These are phyloP conservation scores for Dipodascus albidus DNA, from an alignment of 805 yeast genomes.

Conservation along the genomic window DNA sequence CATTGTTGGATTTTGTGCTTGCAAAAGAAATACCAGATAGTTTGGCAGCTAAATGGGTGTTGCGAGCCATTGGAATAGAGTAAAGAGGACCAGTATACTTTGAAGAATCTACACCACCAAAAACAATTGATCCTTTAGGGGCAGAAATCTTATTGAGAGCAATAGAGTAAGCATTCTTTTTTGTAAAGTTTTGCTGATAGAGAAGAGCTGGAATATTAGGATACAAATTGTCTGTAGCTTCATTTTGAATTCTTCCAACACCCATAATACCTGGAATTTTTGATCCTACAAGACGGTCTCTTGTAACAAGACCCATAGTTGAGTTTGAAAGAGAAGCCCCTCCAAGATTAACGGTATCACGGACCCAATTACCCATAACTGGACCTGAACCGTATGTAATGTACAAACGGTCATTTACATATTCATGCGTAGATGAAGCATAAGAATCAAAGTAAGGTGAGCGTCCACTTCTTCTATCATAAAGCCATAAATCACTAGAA, in stretches of 20 bases:
- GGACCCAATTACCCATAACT: neutral
- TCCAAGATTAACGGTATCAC: neutral
- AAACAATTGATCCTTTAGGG: conserved; percentile 1
- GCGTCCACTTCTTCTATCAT: conserved; percentile 1
- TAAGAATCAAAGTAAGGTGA: neutral
- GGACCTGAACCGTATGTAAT: conserved; percentile 1
- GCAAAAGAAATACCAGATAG: neutral
- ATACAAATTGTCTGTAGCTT: neutral
- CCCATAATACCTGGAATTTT: conserved; percentile 1
- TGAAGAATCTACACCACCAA: neutral
- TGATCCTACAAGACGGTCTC: neutral
- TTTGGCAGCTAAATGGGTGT: neutral
- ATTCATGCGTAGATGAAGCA: neutral
- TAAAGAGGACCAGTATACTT: neutral
- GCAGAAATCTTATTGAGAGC: conserved; percentile 26
- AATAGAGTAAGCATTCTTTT: conserved; percentile 32
- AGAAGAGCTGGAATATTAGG: conserved; percentile 1
- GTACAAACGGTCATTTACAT: neutral
- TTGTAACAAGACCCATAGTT: neutral
- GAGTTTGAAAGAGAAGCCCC: neutral
- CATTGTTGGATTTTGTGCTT: too few species aligned
- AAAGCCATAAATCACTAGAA: conserved; percentile 4
- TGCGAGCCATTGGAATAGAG: neutral
- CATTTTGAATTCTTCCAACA: neutral
- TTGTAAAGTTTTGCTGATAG: conserved; percentile 25